phyloP scores from a whole-genome alignment of 2,329 filamentous ascomycete genomes.

The Apiospora phragmitis region DNA sequence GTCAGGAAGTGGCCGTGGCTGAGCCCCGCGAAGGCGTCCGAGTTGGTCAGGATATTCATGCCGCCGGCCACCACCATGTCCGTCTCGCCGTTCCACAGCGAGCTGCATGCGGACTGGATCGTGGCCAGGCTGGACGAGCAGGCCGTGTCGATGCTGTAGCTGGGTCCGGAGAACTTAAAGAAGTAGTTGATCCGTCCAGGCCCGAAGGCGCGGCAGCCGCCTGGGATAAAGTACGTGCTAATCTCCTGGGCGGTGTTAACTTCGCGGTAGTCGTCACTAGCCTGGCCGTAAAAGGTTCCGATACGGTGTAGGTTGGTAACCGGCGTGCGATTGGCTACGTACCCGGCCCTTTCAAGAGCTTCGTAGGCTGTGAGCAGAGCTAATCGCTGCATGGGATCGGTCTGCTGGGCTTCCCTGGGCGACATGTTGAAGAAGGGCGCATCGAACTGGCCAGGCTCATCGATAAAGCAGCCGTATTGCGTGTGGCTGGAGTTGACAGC shows the following conservation, averaged over 20 bases:
- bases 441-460: conserved; percentile 13
- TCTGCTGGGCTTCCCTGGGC: conserved; percentile 44
- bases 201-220: conserved; percentile 42
- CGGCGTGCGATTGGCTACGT: conserved; percentile 62
- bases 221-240: conserved; percentile 55
- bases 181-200: conserved; percentile 71
- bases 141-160: conserved; percentile 74
- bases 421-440: conserved; percentile 16
- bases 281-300: conserved; percentile 74
- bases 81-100: conserved; percentile 63
- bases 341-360: conserved; percentile 68
- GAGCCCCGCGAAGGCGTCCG: conserved; percentile 65
- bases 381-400: conserved; percentile 68
- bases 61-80: conserved; percentile 68
- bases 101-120: conserved; percentile 56
- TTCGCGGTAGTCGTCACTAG: conserved; percentile 76
- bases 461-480: conserved; percentile 19
- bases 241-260: conserved; percentile 73
- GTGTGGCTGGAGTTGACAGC: conserved; percentile 24
- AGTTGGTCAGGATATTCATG: conserved; percentile 65
- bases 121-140: conserved; percentile 75
- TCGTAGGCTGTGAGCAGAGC: conserved; percentile 69
- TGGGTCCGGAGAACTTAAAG: conserved; percentile 75
- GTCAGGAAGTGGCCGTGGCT: conserved; percentile 67
- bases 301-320: conserved; percentile 56